phyloP scores from a whole-genome alignment of 1,284 basidiomycete species.

The Ustilago vetiveriae region DNA sequence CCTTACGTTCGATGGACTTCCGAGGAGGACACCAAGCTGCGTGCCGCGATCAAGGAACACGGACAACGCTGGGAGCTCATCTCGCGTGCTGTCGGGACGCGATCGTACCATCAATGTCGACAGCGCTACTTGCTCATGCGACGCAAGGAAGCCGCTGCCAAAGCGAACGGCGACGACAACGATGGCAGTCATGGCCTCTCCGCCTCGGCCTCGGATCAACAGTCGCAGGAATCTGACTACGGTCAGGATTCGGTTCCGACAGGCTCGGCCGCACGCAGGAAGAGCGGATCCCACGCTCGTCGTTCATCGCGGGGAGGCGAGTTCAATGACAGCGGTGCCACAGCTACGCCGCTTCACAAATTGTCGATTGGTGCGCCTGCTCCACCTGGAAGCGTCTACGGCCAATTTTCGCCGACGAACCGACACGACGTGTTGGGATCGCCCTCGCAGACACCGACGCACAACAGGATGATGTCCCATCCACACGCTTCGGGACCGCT shows the following conservation, averaged over 20 bases:
- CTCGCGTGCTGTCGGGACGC: slow-evolving; percentile 63
- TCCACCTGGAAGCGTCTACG: slow-evolving; percentile 35
- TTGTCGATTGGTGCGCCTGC: slow-evolving; percentile 49
- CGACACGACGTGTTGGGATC: slow-evolving; percentile 11
- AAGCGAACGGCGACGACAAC: slow-evolving; percentile 32
- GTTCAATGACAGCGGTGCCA: slow-evolving; percentile 15
- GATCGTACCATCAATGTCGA: slow-evolving; percentile 66
- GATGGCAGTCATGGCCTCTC: slow-evolving; percentile 28
- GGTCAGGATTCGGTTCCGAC: slow-evolving; percentile 16
- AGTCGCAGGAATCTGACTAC: slow-evolving; percentile 45
- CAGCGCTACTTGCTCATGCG: slow-evolving; percentile 66
- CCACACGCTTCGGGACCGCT: slow-evolving; percentile 19
- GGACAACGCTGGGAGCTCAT: slow-evolving; percentile 67
- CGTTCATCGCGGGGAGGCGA: slow-evolving; percentile 8
- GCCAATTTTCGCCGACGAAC: slow-evolving; percentile 26
- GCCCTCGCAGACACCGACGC: slow-evolving; percentile 28
- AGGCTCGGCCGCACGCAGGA: slow-evolving; percentile 15
- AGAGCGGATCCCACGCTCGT: slow-evolving; percentile 27
- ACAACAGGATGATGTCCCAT: slow-evolving; percentile 33
- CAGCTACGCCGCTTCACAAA: slow-evolving; percentile 46
- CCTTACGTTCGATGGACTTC: slow-evolving; percentile 66
- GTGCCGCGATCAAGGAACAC: slow-evolving; percentile 62
- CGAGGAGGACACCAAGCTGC: slow-evolving; percentile 64
- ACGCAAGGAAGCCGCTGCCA: slow-evolving; percentile 62
- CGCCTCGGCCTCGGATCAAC: slow-evolving; percentile 46